Conservation (phyloP, 2,329 filamentous ascomycete genomes). For the Ambrosiella cleistominuta region DNA sequence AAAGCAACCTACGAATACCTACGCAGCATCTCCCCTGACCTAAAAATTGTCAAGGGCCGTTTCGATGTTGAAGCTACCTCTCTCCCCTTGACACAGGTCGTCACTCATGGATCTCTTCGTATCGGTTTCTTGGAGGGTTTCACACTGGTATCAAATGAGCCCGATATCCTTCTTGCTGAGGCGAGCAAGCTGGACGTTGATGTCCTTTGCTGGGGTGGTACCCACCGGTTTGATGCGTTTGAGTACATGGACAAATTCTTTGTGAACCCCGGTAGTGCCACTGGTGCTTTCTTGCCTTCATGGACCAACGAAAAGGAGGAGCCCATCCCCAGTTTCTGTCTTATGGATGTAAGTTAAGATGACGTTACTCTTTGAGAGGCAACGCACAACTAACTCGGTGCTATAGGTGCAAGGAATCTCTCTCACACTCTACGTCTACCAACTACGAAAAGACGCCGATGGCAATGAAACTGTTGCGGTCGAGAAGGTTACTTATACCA, state of each 20-base stretch:
- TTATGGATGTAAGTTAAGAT: conserved; percentile 73
- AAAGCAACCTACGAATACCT: conserved; percentile 67
- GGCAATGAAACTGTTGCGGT: conserved; percentile 66
- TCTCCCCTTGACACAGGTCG: conserved; percentile 46
- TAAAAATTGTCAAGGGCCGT: conserved; percentile 51
- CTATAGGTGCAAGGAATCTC: conserved; percentile 87
- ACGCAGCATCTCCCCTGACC: conserved; percentile 53
- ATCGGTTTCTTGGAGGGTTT: conserved; percentile 53
- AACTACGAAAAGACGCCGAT: conserved; percentile 58
- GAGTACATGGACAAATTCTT: conserved; percentile 63
- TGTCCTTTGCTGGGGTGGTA: conserved; percentile 51
- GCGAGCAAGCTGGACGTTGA: conserved; percentile 52
- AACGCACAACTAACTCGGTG: background rate
- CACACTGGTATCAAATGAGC: conserved; percentile 48
- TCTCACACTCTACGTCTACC: conserved; percentile 87
- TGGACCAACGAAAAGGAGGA: conserved; percentile 47
- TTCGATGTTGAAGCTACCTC: conserved; percentile 50
- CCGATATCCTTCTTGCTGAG: conserved; percentile 48
- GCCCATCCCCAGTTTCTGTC: conserved; percentile 75
- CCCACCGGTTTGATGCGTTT: conserved; percentile 51
- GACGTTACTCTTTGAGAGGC: background rate
- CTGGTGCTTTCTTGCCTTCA: conserved; percentile 42
- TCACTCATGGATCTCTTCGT: conserved; percentile 46
- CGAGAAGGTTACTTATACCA: conserved; percentile 74
- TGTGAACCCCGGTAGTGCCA: conserved; percentile 50